A percentile compares a stretch with the other conserved stretches of the same genome.
phyloP scores from a whole-genome alignment of 495 filamentous ascomycete species.

The Acidomyces sp. region DNA sequence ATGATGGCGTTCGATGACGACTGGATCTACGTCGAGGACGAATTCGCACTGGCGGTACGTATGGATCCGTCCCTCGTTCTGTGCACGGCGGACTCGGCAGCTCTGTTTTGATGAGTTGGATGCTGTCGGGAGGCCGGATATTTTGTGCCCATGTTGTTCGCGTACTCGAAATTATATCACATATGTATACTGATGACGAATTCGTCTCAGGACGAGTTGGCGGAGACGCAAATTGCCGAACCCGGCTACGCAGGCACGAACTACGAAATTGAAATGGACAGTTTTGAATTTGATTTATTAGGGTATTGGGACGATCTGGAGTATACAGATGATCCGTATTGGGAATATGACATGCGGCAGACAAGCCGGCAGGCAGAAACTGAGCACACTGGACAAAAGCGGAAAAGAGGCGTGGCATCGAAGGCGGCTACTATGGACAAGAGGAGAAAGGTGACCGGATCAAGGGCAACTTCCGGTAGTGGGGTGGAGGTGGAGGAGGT shows the following conservation, averaged over 20 bases:
- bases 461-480: not conserved
- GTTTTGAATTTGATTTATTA: conserved; percentile 18
- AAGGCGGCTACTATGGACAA: conserved; percentile 2
- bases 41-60: conserved; percentile 25
- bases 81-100: not conserved
- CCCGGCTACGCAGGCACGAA: conserved; percentile 21
- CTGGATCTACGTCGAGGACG: conserved; percentile 31
- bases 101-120: too few species aligned
- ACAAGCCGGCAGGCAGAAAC: conserved; percentile 10
- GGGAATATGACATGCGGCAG: conserved; percentile 18
- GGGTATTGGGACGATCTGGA: conserved; percentile 29
- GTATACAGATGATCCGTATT: conserved; percentile 27
- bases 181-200: not conserved
- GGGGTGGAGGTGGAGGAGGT: not conserved
- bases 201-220: conserved; percentile 29
- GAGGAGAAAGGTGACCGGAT: conserved; percentile 4
- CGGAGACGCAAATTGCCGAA: conserved; percentile 28
- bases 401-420: conserved; percentile 5
- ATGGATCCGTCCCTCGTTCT: not conserved
- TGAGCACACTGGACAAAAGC: conserved; percentile 14
- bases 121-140: too few species aligned
- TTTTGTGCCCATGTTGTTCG: too few species aligned
- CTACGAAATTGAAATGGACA: conserved; percentile 28
- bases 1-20: conserved; percentile 18
- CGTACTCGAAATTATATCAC: too few species aligned